Conservation (phyloP, 106 monocot species). For the Platanthera zijinensis region DNA sequence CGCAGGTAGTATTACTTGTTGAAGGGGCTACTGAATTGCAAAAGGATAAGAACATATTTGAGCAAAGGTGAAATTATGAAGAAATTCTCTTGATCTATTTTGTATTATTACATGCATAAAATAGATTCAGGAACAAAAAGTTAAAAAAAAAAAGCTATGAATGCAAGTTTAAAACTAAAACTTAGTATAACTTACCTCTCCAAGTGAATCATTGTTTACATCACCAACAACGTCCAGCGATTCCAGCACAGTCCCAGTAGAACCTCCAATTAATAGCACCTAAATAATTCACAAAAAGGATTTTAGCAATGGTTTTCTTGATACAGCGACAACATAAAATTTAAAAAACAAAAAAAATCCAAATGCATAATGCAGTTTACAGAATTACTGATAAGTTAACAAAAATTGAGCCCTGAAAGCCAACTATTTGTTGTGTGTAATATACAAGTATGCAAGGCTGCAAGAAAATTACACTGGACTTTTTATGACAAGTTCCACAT, state of each 20-base stretch:
- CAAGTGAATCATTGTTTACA: slow-evolving; percentile 29
- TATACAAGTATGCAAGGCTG: background rate
- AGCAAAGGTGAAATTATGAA: background rate
- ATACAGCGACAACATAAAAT: background rate
- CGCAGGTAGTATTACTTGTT: too few relatives aligned
- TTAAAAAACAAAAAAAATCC: background rate
- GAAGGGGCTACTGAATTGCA: background rate
- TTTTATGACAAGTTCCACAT: background rate
- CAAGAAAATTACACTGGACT: background rate
- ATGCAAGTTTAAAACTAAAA: background rate
- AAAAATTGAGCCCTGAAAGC: background rate
- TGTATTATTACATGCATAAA: background rate
- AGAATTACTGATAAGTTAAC: background rate
- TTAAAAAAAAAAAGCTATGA: background rate
- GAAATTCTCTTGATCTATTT: background rate
- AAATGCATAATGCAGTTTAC: background rate
- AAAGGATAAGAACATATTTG: background rate
- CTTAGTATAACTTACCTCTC: slow-evolving; percentile 33
- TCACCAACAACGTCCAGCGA: slow-evolving; percentile 88
- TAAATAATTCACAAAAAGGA: slow-evolving; percentile 14
- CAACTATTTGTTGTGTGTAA: background rate
- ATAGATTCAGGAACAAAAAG: background rate
- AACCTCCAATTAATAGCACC: slow-evolving; percentile 95
- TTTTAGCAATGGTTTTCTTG: background rate
- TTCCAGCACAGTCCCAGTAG: slow-evolving; percentile 95